A percentile compares a stretch with the other conserved stretches of the same genome.
These are phyloP conservation scores for Bidens hawaiensis DNA, from an alignment of 140 eudicot species.

Conservation along the genomic window DNA sequence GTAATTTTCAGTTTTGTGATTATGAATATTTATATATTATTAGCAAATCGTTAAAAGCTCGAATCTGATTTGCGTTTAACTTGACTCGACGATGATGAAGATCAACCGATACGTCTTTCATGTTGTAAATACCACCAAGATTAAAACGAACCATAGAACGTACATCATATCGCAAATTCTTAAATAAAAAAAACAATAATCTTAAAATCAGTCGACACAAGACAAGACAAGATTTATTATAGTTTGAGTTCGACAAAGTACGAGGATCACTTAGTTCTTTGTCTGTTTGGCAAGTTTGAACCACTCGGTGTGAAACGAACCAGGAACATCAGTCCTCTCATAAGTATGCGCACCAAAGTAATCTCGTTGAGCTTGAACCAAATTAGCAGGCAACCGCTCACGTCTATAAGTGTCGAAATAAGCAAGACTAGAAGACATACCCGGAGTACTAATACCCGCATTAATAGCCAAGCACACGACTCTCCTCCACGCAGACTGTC, in stretches of 20 bases:
- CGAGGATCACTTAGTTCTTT: constrained; percentile 12
- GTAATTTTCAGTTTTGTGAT: too few relatives aligned
- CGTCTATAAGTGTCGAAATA: constrained; percentile 58
- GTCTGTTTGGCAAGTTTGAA: constrained; percentile 51
- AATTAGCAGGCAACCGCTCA: constrained; percentile 54
- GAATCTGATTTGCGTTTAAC: too few relatives aligned
- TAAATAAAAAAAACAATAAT: too few relatives aligned
- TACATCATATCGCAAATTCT: too few relatives aligned
- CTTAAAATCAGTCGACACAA: neutral
- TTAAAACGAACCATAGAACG: too few relatives aligned
- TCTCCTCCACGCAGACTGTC: constrained; percentile 57
- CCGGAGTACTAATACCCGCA: constrained; percentile 57
- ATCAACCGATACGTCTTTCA: too few relatives aligned
- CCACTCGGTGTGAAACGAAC: constrained; percentile 59
- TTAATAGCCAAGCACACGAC: constrained; percentile 54
- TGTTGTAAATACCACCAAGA: too few relatives aligned
- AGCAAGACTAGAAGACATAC: constrained; percentile 63
- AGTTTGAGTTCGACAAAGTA: neutral
- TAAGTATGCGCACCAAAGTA: constrained; percentile 64
- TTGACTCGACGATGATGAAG: too few relatives aligned
- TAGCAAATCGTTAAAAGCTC: too few relatives aligned
- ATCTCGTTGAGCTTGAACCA: constrained; percentile 67
- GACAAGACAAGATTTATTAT: constrained; percentile 12
- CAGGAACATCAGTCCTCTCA: constrained; percentile 50
- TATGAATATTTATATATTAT: too few relatives aligned